These are phyloP conservation scores for Podospora comata DNA, from an alignment of 495 filamentous ascomycete species.

Conservation along the genomic window DNA sequence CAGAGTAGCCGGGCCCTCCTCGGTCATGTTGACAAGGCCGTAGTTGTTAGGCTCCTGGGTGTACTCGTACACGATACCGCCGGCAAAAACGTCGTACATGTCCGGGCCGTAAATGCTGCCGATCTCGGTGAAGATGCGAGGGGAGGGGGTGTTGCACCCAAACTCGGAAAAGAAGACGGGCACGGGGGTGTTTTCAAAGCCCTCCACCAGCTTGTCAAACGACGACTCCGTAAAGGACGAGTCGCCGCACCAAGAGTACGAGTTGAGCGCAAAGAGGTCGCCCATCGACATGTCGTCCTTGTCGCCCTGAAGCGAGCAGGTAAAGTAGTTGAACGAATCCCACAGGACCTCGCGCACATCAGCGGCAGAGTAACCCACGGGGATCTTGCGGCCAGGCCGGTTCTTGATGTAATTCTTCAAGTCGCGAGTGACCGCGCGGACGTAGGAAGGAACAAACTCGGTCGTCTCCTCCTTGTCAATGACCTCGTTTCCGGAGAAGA, in stretches of 20 bases:
- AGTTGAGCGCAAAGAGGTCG: conserved; percentile 93
- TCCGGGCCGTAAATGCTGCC: conserved; percentile 70
- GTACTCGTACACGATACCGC: conserved; percentile 88
- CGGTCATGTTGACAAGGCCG: conserved; percentile 69
- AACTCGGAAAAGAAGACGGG: conserved; percentile 97
- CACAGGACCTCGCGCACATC: conserved; percentile 77
- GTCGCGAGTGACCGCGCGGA: conserved; percentile 80
- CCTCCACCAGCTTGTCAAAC: conserved; percentile 67
- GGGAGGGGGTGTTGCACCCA: conserved; percentile 80
- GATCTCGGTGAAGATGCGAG: conserved; percentile 83
- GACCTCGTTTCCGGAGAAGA: conserved; percentile 93
- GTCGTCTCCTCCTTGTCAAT: conserved; percentile 65
- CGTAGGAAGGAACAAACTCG: conserved; percentile 60
- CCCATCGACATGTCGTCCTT: conserved; percentile 60
- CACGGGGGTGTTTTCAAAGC: conserved; percentile 69
- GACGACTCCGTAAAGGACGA: conserved; percentile 65
- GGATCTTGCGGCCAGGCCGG: conserved; percentile 41
- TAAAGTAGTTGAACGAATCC: conserved; percentile 80
- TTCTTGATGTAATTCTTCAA: conserved; percentile 70
- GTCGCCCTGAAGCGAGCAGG: conserved; percentile 68
- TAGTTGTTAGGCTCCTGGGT: conserved; percentile 69
- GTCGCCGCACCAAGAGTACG: conserved; percentile 90
- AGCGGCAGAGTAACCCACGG: conserved; percentile 69
- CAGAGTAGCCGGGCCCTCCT: conserved; percentile 61
- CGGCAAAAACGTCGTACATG: conserved; percentile 77